Base-by-base conservation (phyloP, 352 stramenopile species). In the Phytophthora cactorum region DNA sequence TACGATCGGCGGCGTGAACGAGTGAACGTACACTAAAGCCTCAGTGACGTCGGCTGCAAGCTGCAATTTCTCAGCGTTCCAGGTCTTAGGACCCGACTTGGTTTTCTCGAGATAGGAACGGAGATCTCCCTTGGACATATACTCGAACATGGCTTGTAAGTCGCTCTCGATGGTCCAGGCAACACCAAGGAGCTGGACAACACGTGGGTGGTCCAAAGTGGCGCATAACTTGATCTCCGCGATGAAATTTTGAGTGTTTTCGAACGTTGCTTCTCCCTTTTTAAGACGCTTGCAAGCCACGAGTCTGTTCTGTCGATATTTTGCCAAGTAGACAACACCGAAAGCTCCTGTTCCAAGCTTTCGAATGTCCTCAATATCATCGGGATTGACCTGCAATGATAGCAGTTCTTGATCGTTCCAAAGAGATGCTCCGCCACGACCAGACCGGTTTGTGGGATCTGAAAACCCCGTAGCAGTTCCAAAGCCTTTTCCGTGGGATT, bases 211-310 rank as follows among this genome's bases (percentile, higher is more conserved):
- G 14, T 89, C 70, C 3, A 95, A 70, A 28, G 65, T 59, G 0
- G 81, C 68, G 2, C 89, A 74, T 45, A 96, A 71, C 44, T 89
- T 91, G 70, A 94, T 89, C 60, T 96, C 88, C 5, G 65, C 68
- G 10, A 91, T 63, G 17, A 96, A 95, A 11, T 52, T 60, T 7
- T 79, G 66, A 0, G 69, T 86, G 11, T 70, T 65, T n/a, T 79
- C 60, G 4, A 67, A 68, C 9, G 75, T 88, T 6, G 78, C 53
- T 17, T 88, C 70, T 51, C 84, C 79, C 5, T 68, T 66, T 14
- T 77, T 68, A 36, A 88, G 68, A 2, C 80, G 74, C 58, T 91
- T 91, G 6, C 76, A 89, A 5, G 82, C 79, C 0, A 88, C 25
- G 0, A 82, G 41, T 6, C 76, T 63, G 7, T 63, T 77, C 15